Evolutionary conservation across 331 rosid genomes (phyloP).

Genomic region (Dryas integrifolia): DNA sequence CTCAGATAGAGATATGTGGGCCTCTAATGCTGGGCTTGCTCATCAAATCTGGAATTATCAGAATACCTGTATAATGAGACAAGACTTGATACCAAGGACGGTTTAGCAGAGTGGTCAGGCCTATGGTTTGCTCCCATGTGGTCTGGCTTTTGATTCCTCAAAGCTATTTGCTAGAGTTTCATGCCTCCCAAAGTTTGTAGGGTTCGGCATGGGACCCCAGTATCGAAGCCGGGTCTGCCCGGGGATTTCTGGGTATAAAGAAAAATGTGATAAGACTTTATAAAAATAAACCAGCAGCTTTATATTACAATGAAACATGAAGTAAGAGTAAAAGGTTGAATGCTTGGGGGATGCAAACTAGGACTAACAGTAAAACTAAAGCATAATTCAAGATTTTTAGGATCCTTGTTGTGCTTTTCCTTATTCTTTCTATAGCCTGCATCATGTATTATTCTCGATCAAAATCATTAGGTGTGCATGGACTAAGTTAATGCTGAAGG

Average conservation of each 20-base stretch:
- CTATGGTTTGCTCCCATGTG: too few relatives aligned
- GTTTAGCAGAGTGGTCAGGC: too few relatives aligned
- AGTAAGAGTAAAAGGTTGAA: too few relatives aligned
- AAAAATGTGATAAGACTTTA: neutral
- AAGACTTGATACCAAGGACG: neutral
- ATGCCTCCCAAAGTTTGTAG: too few relatives aligned
- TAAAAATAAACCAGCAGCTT: neutral
- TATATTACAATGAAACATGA: neutral
- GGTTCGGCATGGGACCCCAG: too few relatives aligned
- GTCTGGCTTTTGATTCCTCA: too few relatives aligned
- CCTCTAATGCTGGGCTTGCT: neutral
- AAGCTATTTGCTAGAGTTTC: too few relatives aligned
- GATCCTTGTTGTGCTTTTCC: neutral
- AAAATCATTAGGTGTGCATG: neutral
- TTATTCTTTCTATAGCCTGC: neutral
- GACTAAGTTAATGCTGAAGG: neutral
- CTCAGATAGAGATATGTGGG: neutral
- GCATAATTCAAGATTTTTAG: neutral
- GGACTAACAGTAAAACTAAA: neutral
- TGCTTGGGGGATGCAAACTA: neutral
- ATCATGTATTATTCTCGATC: neutral
- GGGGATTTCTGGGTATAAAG: too few relatives aligned
- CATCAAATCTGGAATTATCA: neutral
- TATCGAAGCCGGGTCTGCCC: too few relatives aligned
- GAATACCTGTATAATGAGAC: neutral